Conservation (phyloP, 768 basidiomycete genomes). For the Tulasnella sp. region DNA sequence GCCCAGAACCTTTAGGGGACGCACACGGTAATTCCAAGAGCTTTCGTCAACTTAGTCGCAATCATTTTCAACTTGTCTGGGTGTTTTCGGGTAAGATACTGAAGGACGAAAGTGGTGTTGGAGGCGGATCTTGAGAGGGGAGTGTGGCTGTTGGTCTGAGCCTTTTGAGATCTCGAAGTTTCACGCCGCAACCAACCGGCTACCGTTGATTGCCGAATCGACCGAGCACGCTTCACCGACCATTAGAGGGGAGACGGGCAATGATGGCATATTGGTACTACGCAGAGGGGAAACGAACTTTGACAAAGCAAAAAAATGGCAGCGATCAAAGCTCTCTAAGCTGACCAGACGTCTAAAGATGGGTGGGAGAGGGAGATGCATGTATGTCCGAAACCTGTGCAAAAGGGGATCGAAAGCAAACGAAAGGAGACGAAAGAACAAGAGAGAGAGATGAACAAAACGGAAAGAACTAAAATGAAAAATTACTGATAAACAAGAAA, state of each 20-base stretch:
- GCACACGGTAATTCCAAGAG: conserved; percentile 33
- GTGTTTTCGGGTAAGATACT: not conserved
- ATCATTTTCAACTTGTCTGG: conserved; percentile 17
- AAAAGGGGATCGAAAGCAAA: not conserved
- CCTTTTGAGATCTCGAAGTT: not conserved
- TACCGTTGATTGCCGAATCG: not conserved
- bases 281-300: not conserved
- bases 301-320: not conserved
- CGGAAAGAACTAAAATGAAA: not conserved
- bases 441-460: not conserved
- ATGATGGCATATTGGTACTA: not conserved
- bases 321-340: not conserved
- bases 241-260: not conserved
- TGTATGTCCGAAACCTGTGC: not conserved
- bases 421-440: not conserved
- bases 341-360: not conserved
- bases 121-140: not conserved
- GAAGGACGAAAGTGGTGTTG: not conserved
- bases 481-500: not conserved
- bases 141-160: not conserved
- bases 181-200: not conserved
- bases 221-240: not conserved
- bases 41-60: conserved; percentile 32
- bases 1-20: not conserved
- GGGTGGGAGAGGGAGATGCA: not conserved